These are phyloP conservation scores for Candida parachauliodes DNA, from an alignment of 805 yeast genomes.

Conservation along the genomic window DNA sequence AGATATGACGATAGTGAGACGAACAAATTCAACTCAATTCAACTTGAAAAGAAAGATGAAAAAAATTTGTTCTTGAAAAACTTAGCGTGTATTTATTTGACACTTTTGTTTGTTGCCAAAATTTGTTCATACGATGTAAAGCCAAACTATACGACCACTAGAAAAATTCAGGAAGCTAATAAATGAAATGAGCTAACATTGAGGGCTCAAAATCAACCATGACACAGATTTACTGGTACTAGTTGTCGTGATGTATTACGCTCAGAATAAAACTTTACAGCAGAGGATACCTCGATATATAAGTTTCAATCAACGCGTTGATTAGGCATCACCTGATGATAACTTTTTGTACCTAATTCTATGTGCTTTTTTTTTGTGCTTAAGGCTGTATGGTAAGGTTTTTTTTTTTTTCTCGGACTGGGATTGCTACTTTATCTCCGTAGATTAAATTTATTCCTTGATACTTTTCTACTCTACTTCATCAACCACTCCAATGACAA, in stretches of 20 bases:
- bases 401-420: background rate
- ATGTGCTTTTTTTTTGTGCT: background rate
- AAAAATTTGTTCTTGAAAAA: constrained; percentile 4
- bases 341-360: background rate
- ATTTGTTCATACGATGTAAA: background rate
- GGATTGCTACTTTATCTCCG: constrained; percentile 4
- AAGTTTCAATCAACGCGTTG: background rate
- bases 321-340: background rate
- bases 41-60: constrained; percentile 1
- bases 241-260: too few relatives aligned
- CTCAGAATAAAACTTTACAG: too few relatives aligned
- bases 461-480: background rate
- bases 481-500: constrained; percentile 1
- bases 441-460: background rate
- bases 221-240: too few relatives aligned
- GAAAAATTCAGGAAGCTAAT: too few relatives aligned
- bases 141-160: background rate
- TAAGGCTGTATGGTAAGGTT: too few relatives aligned
- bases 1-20: background rate
- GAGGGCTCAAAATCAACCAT: too few relatives aligned
- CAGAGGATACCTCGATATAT: too few relatives aligned
- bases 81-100: constrained; percentile 1
- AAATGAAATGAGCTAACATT: too few relatives aligned
- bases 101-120: constrained; percentile 2
- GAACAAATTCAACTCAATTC: background rate